Conservation (phyloP, 2,329 filamentous ascomycete species). For the Trichophyton mentagrophytes region DNA sequence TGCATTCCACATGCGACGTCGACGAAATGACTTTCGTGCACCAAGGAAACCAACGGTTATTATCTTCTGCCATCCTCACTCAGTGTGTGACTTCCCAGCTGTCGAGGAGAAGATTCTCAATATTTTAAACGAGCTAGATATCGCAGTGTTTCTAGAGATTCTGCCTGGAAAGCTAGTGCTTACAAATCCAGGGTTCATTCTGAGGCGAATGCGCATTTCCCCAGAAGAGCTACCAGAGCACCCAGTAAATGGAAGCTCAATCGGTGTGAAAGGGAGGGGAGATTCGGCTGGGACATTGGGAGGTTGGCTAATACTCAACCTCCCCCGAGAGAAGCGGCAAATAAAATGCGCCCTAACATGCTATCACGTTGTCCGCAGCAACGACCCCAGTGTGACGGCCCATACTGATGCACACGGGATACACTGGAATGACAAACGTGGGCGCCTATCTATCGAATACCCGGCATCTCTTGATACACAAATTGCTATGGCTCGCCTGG, state of each 20-base stretch:
- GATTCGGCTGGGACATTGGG: slow-evolving; percentile 2
- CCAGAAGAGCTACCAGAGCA: not conserved
- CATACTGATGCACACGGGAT: slow-evolving; percentile 4
- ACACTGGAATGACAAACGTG: not conserved
- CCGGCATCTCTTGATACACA: not conserved
- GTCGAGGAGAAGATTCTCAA: not conserved
- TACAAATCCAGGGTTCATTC: not conserved
- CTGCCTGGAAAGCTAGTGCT: not conserved
- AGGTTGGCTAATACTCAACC: slow-evolving; percentile 6
- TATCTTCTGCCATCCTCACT: not conserved
- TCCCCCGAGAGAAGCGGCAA: not conserved
- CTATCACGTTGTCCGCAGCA: slow-evolving; percentile 5
- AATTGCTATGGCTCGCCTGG: not conserved
- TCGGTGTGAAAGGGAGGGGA: not conserved
- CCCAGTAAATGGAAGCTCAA: slow-evolving; percentile 5
- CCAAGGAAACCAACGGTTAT: not conserved
- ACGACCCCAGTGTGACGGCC: not conserved
- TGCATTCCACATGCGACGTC: not conserved
- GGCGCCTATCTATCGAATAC: not conserved
- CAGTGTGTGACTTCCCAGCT: not conserved
- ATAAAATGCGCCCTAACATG: slow-evolving; percentile 5
- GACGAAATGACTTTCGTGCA: not conserved
- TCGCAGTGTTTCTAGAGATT: not conserved
- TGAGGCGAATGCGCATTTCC: not conserved
- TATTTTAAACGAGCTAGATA: not conserved